These are phyloP conservation scores for Cenococcum geophilum DNA, from an alignment of 495 filamentous ascomycete genomes.

Conservation along the genomic window DNA sequence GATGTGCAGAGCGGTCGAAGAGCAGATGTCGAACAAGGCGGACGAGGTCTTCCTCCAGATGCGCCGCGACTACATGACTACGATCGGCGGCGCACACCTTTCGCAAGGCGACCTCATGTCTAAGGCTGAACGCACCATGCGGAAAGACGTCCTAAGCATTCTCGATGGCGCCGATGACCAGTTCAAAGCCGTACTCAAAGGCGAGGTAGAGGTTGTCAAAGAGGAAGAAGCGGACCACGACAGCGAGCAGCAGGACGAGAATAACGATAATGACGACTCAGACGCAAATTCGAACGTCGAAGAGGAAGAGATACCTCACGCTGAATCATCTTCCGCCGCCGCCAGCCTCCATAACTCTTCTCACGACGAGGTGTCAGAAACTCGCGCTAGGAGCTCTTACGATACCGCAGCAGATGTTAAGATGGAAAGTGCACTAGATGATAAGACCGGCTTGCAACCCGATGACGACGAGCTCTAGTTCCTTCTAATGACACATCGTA, in stretches of 20 bases:
- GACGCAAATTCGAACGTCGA: not conserved
- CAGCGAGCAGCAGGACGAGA: not conserved
- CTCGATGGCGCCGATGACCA: not conserved
- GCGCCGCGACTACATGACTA: slow-evolving; percentile 41
- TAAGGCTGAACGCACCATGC: slow-evolving; percentile 16
- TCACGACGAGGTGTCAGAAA: not conserved
- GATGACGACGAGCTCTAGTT: not conserved
- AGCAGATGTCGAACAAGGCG: slow-evolving; percentile 38
- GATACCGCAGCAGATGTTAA: not conserved
- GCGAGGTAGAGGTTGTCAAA: not conserved
- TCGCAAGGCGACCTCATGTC: slow-evolving; percentile 12
- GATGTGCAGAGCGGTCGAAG: slow-evolving; percentile 37
- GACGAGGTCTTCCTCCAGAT: slow-evolving; percentile 43
- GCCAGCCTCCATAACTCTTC: not conserved
- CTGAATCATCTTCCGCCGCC: not conserved
- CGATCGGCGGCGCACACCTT: slow-evolving; percentile 32
- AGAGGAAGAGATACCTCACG: not conserved
- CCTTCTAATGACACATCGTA: not conserved
- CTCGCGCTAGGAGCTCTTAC: not conserved
- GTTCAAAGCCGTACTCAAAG: not conserved
- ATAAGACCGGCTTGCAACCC: not conserved
- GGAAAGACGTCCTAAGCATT: not conserved
- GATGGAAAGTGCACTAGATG: not conserved
- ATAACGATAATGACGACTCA: not conserved
- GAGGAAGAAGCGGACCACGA: not conserved